Conservation (phyloP, 176 grass and related monocot genomes). For the Zoysia japonica region DNA sequence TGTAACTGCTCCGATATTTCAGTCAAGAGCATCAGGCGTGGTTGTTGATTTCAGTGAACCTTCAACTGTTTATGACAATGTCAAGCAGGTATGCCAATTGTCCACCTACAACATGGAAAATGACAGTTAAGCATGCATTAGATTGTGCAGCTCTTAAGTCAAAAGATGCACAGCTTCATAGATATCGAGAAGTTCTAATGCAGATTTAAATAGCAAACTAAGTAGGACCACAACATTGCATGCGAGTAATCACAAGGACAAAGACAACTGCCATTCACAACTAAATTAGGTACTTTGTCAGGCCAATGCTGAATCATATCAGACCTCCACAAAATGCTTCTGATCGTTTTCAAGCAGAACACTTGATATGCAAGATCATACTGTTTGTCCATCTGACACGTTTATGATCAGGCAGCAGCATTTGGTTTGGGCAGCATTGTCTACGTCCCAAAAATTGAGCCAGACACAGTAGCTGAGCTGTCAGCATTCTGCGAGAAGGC, state of each 20-base stretch:
- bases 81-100: constrained; percentile 68
- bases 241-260: background rate
- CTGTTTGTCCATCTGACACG: background rate
- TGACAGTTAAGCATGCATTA: background rate
- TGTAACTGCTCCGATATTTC: constrained; percentile 28
- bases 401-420: constrained; percentile 57
- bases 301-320: background rate
- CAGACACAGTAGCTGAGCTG: constrained; percentile 63
- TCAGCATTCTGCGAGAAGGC: constrained; percentile 86
- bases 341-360: background rate
- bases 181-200: background rate
- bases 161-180: background rate
- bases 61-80: constrained; percentile 83
- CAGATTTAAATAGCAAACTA: background rate
- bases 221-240: background rate
- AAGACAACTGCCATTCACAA: background rate
- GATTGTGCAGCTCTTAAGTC: background rate
- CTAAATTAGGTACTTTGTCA: background rate
- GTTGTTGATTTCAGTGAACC: constrained; percentile 85
- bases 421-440: constrained; percentile 88
- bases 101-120: constrained; percentile 36
- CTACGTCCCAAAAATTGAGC: constrained; percentile 61
- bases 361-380: background rate
- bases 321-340: background rate
- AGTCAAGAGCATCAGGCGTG: constrained; percentile 70